Percentiles rank a stretch among this genome's conserved stretches.
Evolutionary conservation across 139 green algal genomes (phyloP).

Genomic region (Trebouxia sp.): DNA sequence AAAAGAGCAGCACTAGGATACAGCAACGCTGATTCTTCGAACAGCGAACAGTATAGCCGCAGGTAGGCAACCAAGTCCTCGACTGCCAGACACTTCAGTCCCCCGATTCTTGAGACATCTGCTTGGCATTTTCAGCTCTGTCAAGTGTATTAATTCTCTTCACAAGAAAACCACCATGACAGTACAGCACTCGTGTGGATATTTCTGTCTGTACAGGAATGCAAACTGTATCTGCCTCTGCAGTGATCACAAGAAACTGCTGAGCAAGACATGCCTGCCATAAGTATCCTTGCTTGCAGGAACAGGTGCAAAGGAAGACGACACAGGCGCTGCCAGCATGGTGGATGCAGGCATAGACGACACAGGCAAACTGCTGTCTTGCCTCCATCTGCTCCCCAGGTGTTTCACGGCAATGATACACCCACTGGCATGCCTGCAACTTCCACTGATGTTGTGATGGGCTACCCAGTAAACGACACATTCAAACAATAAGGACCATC

Average conservation of each 20-base stretch:
- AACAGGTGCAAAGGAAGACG: too few species aligned
- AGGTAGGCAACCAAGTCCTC: background rate
- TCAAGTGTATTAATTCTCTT: too few species aligned
- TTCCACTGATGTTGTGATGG: background rate
- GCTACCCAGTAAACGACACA: background rate
- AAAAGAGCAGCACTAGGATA: background rate
- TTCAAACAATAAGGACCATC: background rate
- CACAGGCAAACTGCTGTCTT: background rate
- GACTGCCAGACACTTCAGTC: background rate
- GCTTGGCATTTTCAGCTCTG: background rate
- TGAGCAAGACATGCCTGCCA: too few species aligned
- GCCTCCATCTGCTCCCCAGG: background rate
- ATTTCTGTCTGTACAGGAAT: too few species aligned
- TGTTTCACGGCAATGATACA: background rate
- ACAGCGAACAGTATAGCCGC: background rate
- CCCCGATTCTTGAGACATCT: background rate
- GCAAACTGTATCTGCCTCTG: too few species aligned
- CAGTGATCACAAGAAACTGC: too few species aligned
- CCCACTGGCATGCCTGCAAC: too few species aligned
- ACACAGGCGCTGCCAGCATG: too few species aligned
- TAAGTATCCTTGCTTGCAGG: too few species aligned
- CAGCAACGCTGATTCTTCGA: background rate
- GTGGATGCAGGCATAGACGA: too few species aligned
- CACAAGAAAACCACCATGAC: too few species aligned
- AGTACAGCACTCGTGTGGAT: too few species aligned